Conservation (phyloP, 2,329 filamentous ascomycete species). For the Trichoderma cornu-damae region DNA sequence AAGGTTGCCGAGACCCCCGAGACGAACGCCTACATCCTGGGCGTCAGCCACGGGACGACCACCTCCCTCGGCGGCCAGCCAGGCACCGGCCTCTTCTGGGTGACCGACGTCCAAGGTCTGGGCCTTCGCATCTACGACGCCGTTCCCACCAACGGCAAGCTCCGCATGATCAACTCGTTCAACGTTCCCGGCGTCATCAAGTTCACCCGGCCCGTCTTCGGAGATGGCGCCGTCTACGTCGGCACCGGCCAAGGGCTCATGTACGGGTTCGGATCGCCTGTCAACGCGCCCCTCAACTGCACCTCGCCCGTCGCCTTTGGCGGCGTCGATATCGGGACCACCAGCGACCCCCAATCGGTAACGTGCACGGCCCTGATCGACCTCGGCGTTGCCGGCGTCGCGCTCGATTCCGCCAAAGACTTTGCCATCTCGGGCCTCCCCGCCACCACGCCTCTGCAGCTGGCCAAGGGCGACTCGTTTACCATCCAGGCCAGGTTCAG, state of each 20-base stretch:
- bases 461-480: constrained; percentile 37
- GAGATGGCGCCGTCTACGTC: constrained; percentile 51
- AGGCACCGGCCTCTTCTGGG: constrained; percentile 54
- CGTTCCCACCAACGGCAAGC: constrained; percentile 41
- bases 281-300: constrained; percentile 51
- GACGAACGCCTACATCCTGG: constrained; percentile 48
- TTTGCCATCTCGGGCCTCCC: constrained; percentile 36
- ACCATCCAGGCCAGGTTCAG: constrained; percentile 41
- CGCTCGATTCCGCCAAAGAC: constrained; percentile 32
- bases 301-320: constrained; percentile 46
- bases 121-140: constrained; percentile 51
- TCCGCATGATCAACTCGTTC: constrained; percentile 48
- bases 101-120: constrained; percentile 49
- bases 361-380: constrained; percentile 46
- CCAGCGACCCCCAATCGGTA: constrained; percentile 30
- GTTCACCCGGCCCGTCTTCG: constrained; percentile 54
- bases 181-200: constrained; percentile 49
- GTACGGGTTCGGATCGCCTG: constrained; percentile 53
- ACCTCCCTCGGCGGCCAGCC: constrained; percentile 50
- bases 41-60: constrained; percentile 52
- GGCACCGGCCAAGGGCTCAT: constrained; percentile 47
- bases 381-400: constrained; percentile 38
- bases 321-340: constrained; percentile 37
- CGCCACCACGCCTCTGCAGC: constrained; percentile 26
- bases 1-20: constrained; percentile 47